phyloP scores from a whole-genome alignment of 768 basidiomycete species.

The Russula sp. region DNA sequence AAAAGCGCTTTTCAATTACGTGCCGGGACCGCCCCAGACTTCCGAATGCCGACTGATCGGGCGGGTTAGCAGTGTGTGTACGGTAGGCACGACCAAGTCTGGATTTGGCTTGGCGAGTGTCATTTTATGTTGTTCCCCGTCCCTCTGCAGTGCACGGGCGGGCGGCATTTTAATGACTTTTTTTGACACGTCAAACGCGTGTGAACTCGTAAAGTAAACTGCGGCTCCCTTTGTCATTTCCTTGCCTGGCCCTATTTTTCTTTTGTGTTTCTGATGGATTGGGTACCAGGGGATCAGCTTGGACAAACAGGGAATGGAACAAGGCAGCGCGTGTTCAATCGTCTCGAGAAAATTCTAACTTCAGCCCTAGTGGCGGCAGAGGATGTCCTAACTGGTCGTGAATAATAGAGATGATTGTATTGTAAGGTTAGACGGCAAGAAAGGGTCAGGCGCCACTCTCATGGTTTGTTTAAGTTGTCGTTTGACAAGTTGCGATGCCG shows the following conservation, averaged over 20 bases:
- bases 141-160: background rate
- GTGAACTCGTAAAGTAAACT: background rate
- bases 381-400: background rate
- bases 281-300: slow-evolving; percentile 1
- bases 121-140: background rate
- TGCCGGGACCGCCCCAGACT: background rate
- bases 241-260: background rate
- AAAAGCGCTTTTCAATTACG: background rate
- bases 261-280: background rate
- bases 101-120: slow-evolving; percentile 10
- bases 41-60: background rate
- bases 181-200: slow-evolving; percentile 14
- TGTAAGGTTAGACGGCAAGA: background rate
- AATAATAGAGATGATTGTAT: background rate
- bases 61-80: background rate
- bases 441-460: background rate
- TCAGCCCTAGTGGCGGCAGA: background rate
- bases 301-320: slow-evolving; percentile 9
- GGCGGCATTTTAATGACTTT: background rate
- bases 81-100: background rate
- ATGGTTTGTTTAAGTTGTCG: background rate
- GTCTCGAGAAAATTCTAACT: background rate
- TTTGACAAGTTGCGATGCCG: background rate
- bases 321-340: background rate
- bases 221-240: slow-evolving; percentile 1